Evolutionary conservation across 495 filamentous ascomycete species (phyloP).

Genomic region (Sphaerosporella brunnea): DNA sequence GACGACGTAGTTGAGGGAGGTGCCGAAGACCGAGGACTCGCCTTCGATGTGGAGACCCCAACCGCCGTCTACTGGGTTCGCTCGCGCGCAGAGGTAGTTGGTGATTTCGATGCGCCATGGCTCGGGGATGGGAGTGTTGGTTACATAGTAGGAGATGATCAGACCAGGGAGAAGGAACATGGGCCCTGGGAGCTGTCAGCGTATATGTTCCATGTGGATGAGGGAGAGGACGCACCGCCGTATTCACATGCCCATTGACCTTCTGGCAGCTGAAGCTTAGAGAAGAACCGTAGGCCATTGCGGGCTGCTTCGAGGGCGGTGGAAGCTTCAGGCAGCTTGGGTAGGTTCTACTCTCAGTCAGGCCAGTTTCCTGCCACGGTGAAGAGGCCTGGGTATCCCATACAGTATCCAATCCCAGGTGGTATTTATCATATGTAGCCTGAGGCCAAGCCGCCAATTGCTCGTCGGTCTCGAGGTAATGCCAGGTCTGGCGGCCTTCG

Average conservation of each 20-base stretch:
- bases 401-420: conserved; percentile 55
- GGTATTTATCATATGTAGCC: conserved; percentile 64
- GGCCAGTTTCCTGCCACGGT: too few species aligned
- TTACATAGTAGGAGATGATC: conserved; percentile 78
- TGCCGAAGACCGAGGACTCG: conserved; percentile 85
- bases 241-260: conserved; percentile 97
- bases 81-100: conserved; percentile 77
- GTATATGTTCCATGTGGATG: conserved; percentile 27
- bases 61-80: conserved; percentile 74
- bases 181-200: conserved; percentile 22
- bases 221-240: conserved; percentile 37
- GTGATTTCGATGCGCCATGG: conserved; percentile 75
- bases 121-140: conserved; percentile 70
- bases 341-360: too few species aligned
- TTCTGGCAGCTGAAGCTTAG: conserved; percentile 66
- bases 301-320: conserved; percentile 57
- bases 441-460: conserved; percentile 67
- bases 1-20: conserved; percentile 70
- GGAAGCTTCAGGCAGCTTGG: conserved; percentile 47
- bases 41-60: conserved; percentile 96
- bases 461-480: conserved; percentile 68
- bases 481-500: conserved; percentile 75
- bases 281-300: conserved; percentile 81
- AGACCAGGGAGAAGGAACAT: conserved; percentile 75
- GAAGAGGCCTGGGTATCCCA: not conserved